Evolutionary conservation across 2,329 filamentous ascomycete genomes (phyloP).

Genomic region (Arachnopeziza araneosa): DNA sequence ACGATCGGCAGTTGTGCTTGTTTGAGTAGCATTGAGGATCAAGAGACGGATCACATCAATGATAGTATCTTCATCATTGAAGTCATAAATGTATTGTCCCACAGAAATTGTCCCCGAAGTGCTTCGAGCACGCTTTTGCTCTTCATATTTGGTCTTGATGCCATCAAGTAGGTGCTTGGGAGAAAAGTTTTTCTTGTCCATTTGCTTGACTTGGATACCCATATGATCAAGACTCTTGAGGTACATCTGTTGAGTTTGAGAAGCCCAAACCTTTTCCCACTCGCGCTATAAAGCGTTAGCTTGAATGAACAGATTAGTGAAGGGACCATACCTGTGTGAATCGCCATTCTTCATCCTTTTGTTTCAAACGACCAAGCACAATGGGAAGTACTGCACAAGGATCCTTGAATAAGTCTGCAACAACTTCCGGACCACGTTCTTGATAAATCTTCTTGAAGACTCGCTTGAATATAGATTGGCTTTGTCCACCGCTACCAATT

Average conservation of each 20-base stretch:
- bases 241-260: constrained; percentile 91
- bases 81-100: constrained; percentile 71
- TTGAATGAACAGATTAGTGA: constrained; percentile 2
- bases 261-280: constrained; percentile 98
- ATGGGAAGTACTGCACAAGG: constrained; percentile 87
- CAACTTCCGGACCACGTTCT: constrained; percentile 77
- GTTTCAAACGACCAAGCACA: constrained; percentile 81
- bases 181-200: constrained; percentile 86
- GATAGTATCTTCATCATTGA: constrained; percentile 65
- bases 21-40: constrained; percentile 60
- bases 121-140: constrained; percentile 69
- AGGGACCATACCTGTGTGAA: constrained; percentile 60
- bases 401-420: constrained; percentile 77
- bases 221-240: constrained; percentile 96
- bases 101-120: constrained; percentile 56
- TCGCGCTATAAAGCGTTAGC: constrained; percentile 56
- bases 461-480: constrained; percentile 93
- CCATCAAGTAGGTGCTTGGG: constrained; percentile 85
- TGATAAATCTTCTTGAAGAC: constrained; percentile 98
- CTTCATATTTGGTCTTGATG: constrained; percentile 88
- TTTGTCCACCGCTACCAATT: constrained; percentile 80
- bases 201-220: constrained; percentile 80
- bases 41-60: constrained; percentile 56
- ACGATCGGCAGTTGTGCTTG: constrained; percentile 66
- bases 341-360: constrained; percentile 97